These are phyloP conservation scores for Trypanosoma avium DNA, from an alignment of 208 protist genomes.

Conservation along the genomic window DNA sequence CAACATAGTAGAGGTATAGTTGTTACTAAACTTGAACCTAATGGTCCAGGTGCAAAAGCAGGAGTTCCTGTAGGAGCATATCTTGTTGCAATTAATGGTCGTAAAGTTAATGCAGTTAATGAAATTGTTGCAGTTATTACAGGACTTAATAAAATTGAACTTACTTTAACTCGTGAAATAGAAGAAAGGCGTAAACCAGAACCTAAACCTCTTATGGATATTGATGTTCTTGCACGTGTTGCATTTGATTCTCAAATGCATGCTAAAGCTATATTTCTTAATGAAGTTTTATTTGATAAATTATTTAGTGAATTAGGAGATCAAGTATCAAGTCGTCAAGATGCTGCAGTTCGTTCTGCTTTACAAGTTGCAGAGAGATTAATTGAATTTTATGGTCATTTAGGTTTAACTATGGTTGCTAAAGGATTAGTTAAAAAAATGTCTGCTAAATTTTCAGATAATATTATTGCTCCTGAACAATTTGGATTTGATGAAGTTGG, in stretches of 20 bases:
- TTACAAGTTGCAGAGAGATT: slow-evolving; percentile 71
- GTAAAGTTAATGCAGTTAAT: slow-evolving; percentile 51
- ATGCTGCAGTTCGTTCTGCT: slow-evolving; percentile 44
- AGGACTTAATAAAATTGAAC: slow-evolving; percentile 63
- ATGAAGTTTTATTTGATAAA: slow-evolving; percentile 79
- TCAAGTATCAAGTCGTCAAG: slow-evolving; percentile 34
- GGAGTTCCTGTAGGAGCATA: slow-evolving; percentile 70
- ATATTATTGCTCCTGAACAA: slow-evolving; percentile 69
- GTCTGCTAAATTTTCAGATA: slow-evolving; percentile 70
- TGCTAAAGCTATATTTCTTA: slow-evolving; percentile 89
- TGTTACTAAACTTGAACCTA: slow-evolving; percentile 80
- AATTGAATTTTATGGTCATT: slow-evolving; percentile 85
- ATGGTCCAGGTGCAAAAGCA: slow-evolving; percentile 65
- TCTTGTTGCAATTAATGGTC: slow-evolving; percentile 75
- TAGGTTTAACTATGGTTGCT: slow-evolving; percentile 83
- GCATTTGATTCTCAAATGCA: slow-evolving; percentile 81
- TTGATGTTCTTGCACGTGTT: slow-evolving; percentile 68
- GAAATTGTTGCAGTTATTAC: slow-evolving; percentile 83
- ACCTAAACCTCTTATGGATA: slow-evolving; percentile 65
- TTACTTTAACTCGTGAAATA: slow-evolving; percentile 56
- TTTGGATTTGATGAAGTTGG: slow-evolving; percentile 82
- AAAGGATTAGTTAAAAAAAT: slow-evolving; percentile 82
- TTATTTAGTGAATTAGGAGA: slow-evolving; percentile 49
- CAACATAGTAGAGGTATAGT: slow-evolving; percentile 65
- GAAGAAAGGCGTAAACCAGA: slow-evolving; percentile 46